A percentile compares a stretch with the other conserved stretches of the same genome.
Evolutionary conservation across 345 rosid species (phyloP).

Genomic region (Acer campestre): DNA sequence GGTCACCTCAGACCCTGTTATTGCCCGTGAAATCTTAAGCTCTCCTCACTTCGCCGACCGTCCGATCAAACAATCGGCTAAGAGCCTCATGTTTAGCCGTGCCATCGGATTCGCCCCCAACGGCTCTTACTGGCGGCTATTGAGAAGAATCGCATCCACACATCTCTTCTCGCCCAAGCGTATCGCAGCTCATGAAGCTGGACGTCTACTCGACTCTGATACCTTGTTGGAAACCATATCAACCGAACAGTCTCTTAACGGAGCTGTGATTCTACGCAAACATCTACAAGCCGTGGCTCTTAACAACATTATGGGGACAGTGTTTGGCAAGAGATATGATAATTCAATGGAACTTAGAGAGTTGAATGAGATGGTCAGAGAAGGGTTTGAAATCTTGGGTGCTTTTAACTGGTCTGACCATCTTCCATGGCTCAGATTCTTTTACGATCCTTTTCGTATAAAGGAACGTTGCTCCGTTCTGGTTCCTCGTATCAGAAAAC

Average conservation of each 20-base stretch:
- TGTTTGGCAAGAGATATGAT: constrained; percentile 55
- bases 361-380: constrained; percentile 43
- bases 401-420: constrained; percentile 67
- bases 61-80: constrained; percentile 48
- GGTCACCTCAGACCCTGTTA: constrained; percentile 42
- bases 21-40: constrained; percentile 47
- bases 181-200: constrained; percentile 45
- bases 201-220: constrained; percentile 41
- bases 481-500: constrained; percentile 49
- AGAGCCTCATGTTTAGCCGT: constrained; percentile 51
- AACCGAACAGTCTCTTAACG: constrained; percentile 27
- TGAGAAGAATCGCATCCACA: constrained; percentile 46
- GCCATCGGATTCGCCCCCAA: constrained; percentile 63
- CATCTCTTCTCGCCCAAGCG: constrained; percentile 49
- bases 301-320: constrained; percentile 55
- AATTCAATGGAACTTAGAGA: constrained; percentile 13
- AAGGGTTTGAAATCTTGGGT: constrained; percentile 60
- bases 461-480: constrained; percentile 43
- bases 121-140: constrained; percentile 54
- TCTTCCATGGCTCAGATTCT: constrained; percentile 47
- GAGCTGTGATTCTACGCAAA: constrained; percentile 34
- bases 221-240: constrained; percentile 30
- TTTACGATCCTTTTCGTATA: constrained; percentile 49
- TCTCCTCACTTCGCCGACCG: constrained; percentile 45
- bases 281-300: constrained; percentile 54